These are phyloP conservation scores for Rhizopus microsporus DNA, from an alignment of 371 early-diverging fungal species.

Conservation along the genomic window DNA sequence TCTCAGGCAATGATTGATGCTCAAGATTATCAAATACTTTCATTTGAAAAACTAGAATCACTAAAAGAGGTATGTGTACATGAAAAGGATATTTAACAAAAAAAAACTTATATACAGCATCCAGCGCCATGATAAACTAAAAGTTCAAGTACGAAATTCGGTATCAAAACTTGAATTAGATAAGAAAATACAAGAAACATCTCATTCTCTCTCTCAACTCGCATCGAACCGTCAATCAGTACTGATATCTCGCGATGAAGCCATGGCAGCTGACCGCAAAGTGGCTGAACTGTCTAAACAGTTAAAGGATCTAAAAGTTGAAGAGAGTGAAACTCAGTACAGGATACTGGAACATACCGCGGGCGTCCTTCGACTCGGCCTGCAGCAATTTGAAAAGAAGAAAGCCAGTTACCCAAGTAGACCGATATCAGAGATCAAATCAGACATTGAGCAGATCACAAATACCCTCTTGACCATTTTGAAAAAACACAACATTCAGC, in stretches of 20 bases:
- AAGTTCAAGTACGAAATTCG: constrained; percentile 20
- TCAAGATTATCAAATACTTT: constrained; percentile 53
- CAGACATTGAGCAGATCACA: constrained; percentile 14
- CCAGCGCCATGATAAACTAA: constrained; percentile 27
- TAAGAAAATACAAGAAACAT: constrained; percentile 69
- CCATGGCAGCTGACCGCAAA: constrained; percentile 56
- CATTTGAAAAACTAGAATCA: constrained; percentile 55
- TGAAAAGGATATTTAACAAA: not conserved
- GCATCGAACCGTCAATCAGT: constrained; percentile 32
- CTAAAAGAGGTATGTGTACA: constrained; percentile 48
- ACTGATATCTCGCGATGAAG: constrained; percentile 14
- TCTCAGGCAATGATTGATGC: constrained; percentile 69
- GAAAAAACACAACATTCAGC: constrained; percentile 7
- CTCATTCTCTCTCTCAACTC: constrained; percentile 60
- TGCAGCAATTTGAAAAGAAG: constrained; percentile 44
- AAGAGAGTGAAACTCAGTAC: constrained; percentile 66
- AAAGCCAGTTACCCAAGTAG: not conserved
- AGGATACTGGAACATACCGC: constrained; percentile 72
- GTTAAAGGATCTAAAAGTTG: constrained; percentile 59
- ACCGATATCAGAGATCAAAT: constrained; percentile 4
- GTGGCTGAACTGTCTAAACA: constrained; percentile 71
- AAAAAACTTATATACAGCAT: constrained; percentile 3
- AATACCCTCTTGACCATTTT: constrained; percentile 9
- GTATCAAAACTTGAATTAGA: constrained; percentile 55
- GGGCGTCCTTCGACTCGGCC: constrained; percentile 57